Base-by-base conservation (phyloP, 257 asterid genomes). In the Gentiana dahurica region DNA sequence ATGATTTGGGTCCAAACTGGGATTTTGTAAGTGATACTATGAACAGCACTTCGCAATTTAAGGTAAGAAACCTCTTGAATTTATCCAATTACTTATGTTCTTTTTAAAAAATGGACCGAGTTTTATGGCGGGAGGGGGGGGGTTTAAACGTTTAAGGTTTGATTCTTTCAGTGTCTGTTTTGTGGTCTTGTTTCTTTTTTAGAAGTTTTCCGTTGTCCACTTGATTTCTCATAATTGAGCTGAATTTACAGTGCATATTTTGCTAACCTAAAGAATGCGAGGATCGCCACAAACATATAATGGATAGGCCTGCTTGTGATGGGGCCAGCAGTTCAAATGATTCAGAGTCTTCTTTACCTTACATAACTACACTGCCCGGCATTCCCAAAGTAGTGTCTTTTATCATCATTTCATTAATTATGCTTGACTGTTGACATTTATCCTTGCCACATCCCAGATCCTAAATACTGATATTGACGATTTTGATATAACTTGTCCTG, bases 1-100 rank as follows among this genome's bases (percentile, higher is more conserved):
- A 92, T 76, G 99, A 92, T 73, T 77, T 88, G 60, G 99, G 99
- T 62, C 95, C 94, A 45, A 88, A 92, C 65, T 92, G 99, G 99
- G 97, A 88, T 85, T 94, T 92, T 48, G 86, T 92, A 37, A 80
- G 95, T 74, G 99, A 92, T 73, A 95, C 94, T 65, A 72, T 92
- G 62, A 92, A 88, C 81, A 81, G 85, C 63, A 73, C 95, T 43
- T 66, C 83, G 82, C 94, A 74, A 53, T 91, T 92, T 79, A 89
- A 93, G 97, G 99, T 93, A 37, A 62, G 48, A 15, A 51, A 8
- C 11, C 52, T 48, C 24, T 24, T 38, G 37, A 51, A 9, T 61
- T 37, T 15, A 49, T 45, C 33, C 44, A 1, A 1, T 24, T 57
- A 2, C 5, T 44, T 57, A 43, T 38, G 43, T 2, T 3, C 11